Evolutionary conservation across 176 grass and related monocot species (phyloP), one percentile per base, ranked within the genome.

Genomic region (Olyra latifolia): DNA sequence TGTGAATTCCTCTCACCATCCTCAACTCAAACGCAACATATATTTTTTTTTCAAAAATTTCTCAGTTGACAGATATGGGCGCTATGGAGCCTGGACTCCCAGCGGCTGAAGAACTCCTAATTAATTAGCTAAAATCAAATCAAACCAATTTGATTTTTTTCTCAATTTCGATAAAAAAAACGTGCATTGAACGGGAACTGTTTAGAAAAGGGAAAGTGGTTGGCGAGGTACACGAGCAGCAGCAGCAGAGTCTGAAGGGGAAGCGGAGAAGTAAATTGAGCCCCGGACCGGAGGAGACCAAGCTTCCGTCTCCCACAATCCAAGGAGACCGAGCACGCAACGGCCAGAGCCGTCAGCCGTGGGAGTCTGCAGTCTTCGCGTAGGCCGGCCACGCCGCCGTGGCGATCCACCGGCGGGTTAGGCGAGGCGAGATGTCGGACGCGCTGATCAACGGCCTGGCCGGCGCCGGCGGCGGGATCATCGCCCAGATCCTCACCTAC

Each of bases 401-500:
- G 3, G 69, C 10, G 87, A 75, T 84, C 76, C 81, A n/a, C 45
- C 7, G 70, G 62, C 45, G 12, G 71, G 78, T 40, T 56, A 32
- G 10, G 59, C 45, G 29, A 45, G 2, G 63, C 35, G 71, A 41
- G 82, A 93, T 97, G 91, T 97, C 94, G 60, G 94, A 97, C 75
- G 94, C 94, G 65, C 59, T 97, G 66, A 94, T 97, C 82, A 97
- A 94, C 87, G 94, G 94, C 58, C 71, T 97, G 84, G 91, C 94
- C 39, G 91, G 94, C 86, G 89, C 94, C 75, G 94, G 88, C 78
- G 94, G 89, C 30, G 94, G 94, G 38, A 97, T 94, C 89, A 78
- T 97, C 66, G 91, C 94, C 70, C 94, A 97, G 78, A 78, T 94
- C 82, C 74, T 97, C 54, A 94, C 91, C 56, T 97, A 90, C 84